Evolutionary conservation across 176 grass and related monocot genomes (phyloP), one percentile per base, ranked within the genome.

Genomic region (Neostapfia colusana): DNA sequence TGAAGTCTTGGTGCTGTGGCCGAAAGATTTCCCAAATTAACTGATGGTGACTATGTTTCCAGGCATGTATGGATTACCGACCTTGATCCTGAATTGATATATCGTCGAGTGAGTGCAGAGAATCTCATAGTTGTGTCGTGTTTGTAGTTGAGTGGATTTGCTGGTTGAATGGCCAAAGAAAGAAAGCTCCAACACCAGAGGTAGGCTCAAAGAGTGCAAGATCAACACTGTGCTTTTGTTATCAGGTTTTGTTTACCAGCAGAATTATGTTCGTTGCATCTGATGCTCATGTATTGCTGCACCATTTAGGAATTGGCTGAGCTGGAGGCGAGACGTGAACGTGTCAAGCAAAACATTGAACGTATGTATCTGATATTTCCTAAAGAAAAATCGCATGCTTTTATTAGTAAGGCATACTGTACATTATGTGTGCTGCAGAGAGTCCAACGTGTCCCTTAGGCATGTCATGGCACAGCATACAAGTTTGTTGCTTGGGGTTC

Each of bases 91-190:
- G 26, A 59, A 79, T 16, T 41, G 7, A 9, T 34, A 20, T 85
- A 5, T 63, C 46, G 3, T 26, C 65, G 35, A 8, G 36, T 58
- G 31, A 11, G 7, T 87, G 38, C 5, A 49, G 11, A 67, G 23
- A 42, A 68, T 79, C 51, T 70, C 65, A 76, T 65, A 60, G 40
- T 18, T 58, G 11, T 76, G 49, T 69, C 8, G 18, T 83, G 49
- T 18, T 80, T 97, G 81, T 74, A 93, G 95, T 98, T 66, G 95
- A 98, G 89, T 98, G 95, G 95, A 98, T 92, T 85, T 98, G 95
- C 95, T 98, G 91, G 95, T 86, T 98, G 85, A 98, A 98, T 85
- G 89, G 95, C 20, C 95, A 98, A 56, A 90, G 91, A 61, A 94
- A 88, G 91, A 92, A 84, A 86, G 79, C 89, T 80, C 95, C 95